Percentiles rank a stretch among this genome's conserved stretches.
Evolutionary conservation across 108 stramenopile species (phyloP).

Genomic region (Cyclotella choctawhatcheeana): DNA sequence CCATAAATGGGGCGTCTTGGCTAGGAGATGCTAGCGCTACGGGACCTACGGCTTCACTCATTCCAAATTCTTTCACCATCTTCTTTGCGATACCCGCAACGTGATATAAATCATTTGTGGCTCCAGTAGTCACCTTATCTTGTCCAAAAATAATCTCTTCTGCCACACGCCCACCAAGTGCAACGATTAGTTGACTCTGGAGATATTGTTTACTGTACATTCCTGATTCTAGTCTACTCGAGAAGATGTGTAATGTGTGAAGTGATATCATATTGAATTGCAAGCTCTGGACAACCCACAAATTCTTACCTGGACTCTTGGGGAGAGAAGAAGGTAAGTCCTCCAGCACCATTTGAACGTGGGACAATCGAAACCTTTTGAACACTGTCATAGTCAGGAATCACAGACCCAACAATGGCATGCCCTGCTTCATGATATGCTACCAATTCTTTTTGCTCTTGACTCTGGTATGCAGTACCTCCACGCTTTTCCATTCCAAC

Average conservation of each 20-base stretch:
- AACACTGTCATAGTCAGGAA: conserved; percentile 92
- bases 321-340: conserved; percentile 95
- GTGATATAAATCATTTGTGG: conserved; percentile 96
- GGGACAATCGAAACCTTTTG: conserved; percentile 98
- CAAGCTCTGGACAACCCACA: no score
- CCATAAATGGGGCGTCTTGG: conserved; percentile 78
- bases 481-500: conserved; percentile 97
- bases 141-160: conserved; percentile 97
- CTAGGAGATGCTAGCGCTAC: conserved; percentile 78
- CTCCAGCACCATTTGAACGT: conserved; percentile 91
- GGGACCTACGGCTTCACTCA: conserved; percentile 92
- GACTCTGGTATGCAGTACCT: conserved; percentile 72
- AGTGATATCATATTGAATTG: no score
- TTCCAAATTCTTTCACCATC: conserved; percentile 98
- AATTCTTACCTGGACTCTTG: no score
- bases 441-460: conserved; percentile 81
- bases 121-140: conserved; percentile 96
- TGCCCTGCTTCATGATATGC: conserved; percentile 98
- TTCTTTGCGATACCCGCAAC: conserved; percentile 93
- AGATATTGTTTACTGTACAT: conserved; percentile 94
- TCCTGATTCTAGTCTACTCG: conserved; percentile 89
- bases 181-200: conserved; percentile 93
- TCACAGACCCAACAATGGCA: conserved; percentile 91
- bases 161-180: conserved; percentile 96
- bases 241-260: no score